phyloP scores from a whole-genome alignment of 768 basidiomycete species.

The Termitomyces sp. region DNA sequence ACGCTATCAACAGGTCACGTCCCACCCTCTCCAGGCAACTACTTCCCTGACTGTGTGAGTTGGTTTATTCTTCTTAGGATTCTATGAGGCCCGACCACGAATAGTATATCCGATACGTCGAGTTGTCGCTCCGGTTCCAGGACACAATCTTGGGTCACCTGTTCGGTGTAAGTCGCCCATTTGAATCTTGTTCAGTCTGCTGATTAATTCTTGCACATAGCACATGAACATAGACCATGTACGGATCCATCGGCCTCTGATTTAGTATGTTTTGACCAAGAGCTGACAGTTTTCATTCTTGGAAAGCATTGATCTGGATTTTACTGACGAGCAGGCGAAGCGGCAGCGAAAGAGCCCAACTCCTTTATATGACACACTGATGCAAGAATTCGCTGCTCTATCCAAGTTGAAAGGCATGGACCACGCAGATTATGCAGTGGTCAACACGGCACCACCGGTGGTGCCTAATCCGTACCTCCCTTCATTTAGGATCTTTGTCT shows the following conservation, averaged over 20 bases:
- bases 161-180: constrained; percentile 59
- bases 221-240: constrained; percentile 88
- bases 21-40: constrained; percentile 76
- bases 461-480: constrained; percentile 89
- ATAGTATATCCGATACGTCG: constrained; percentile 64
- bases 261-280: constrained; percentile 6
- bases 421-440: constrained; percentile 64
- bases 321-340: constrained; percentile 25
- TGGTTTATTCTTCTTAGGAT: constrained; percentile 6
- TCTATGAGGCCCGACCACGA: constrained; percentile 1
- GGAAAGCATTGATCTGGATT: constrained; percentile 49
- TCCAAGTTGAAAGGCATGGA: constrained; percentile 51
- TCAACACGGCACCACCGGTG: constrained; percentile 79
- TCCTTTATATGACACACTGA: constrained; percentile 51
- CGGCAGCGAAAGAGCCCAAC: constrained; percentile 10
- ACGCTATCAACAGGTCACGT: constrained; percentile 61
- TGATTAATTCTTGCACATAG: constrained; percentile 28
- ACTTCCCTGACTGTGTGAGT: constrained; percentile 83
- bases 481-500: constrained; percentile 74
- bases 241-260: constrained; percentile 13
- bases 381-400: constrained; percentile 63
- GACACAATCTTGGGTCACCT: constrained; percentile 87
- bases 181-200: constrained; percentile 21
- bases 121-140: constrained; percentile 78
- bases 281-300: constrained; percentile 49